phyloP scores from a whole-genome alignment of 768 basidiomycete genomes.

The Megacollybia marginata region DNA sequence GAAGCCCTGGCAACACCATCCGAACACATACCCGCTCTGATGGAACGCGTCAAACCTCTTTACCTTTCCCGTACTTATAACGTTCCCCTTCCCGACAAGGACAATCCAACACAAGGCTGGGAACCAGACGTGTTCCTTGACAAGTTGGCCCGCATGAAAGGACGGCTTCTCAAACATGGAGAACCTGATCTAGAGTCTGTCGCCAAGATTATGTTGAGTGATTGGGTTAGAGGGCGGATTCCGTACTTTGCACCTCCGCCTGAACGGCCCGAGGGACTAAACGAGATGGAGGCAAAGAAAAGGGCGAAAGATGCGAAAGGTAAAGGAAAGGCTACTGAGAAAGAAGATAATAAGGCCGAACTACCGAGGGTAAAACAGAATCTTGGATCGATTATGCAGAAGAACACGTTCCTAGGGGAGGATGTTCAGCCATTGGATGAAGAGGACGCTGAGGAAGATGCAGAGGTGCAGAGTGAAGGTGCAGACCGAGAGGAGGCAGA shows the following conservation, averaged over 20 bases:
- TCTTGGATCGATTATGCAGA: conserved; percentile 79
- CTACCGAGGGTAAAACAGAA: conserved; percentile 77
- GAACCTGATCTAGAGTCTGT: conserved; percentile 91
- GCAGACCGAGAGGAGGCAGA: conserved; percentile 31
- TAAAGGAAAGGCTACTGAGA: conserved; percentile 33
- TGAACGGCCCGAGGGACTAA: conserved; percentile 67
- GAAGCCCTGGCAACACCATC: conserved; percentile 91
- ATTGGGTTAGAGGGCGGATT: conserved; percentile 96
- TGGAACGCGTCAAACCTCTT: conserved; percentile 86
- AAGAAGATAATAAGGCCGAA: conserved; percentile 36
- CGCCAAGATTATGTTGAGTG: conserved; percentile 90
- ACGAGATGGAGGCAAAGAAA: conserved; percentile 53
- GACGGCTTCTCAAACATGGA: conserved; percentile 87
- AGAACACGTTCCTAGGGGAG: conserved; percentile 79
- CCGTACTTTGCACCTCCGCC: conserved; percentile 95
- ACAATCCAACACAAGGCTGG: conserved; percentile 50
- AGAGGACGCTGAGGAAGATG: conserved; percentile 31
- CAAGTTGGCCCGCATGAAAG: conserved; percentile 83
- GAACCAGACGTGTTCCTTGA: conserved; percentile 75
- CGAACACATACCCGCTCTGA: conserved; percentile 83
- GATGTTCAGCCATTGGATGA: conserved; percentile 67
- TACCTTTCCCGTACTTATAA: conserved; percentile 86
- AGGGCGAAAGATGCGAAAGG: conserved; percentile 32
- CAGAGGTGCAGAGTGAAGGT: conserved; percentile 31
- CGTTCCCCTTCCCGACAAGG: conserved; percentile 53